Conservation (phyloP, 2,329 filamentous ascomycete genomes). For the Epichloe baconii region DNA sequence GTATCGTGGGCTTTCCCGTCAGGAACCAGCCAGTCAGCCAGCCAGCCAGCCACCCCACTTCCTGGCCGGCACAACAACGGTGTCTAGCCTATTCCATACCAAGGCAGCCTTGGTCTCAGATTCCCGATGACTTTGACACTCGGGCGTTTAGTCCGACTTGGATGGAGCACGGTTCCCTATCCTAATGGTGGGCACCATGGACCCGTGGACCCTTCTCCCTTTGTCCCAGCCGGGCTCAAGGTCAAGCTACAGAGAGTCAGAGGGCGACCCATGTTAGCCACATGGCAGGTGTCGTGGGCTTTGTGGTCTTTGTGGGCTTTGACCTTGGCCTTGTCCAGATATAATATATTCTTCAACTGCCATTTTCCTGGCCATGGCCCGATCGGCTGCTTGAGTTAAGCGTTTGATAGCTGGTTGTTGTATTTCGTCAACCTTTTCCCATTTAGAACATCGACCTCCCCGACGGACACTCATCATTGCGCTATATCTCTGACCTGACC, state of each 20-base stretch:
- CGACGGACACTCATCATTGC: too few species aligned
- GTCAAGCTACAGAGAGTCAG: neutral
- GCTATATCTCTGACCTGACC: neutral
- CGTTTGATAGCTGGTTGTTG: neutral
- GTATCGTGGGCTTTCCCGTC: neutral
- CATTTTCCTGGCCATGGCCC: neutral
- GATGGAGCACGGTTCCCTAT: constrained; percentile 5
- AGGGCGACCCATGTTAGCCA: too few species aligned
- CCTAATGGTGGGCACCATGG: constrained; percentile 3
- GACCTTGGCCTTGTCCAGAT: neutral
- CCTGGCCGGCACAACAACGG: neutral
- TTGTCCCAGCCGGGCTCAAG: constrained; percentile 3
- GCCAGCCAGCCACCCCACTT: constrained; percentile 1
- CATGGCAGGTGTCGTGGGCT: neutral
- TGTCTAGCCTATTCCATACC: neutral
- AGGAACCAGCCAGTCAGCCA: neutral
- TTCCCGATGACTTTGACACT: constrained; percentile 7
- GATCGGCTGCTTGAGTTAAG: neutral
- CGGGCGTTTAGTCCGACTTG: neutral
- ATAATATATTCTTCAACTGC: neutral
- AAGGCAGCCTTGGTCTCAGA: constrained; percentile 11
- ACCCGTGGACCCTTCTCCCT: neutral
- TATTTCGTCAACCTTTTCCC: neutral
- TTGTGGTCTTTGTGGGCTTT: neutral
- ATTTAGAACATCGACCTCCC: too few species aligned